phyloP scores from a whole-genome alignment of 805 yeast species.

The Yamadazyma philogaea region DNA sequence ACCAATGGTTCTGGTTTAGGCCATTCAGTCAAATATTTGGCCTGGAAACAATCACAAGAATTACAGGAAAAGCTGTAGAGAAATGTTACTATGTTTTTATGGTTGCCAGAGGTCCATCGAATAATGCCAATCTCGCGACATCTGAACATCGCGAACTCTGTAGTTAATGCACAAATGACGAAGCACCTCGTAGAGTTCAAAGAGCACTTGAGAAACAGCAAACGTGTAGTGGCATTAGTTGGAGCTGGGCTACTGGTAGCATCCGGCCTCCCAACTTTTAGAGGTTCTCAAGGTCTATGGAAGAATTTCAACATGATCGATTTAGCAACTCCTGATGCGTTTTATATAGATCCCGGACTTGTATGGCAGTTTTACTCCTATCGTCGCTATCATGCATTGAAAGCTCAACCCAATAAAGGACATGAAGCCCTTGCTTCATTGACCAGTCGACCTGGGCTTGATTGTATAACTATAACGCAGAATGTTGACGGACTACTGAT shows the following conservation, averaged over 20 bases:
- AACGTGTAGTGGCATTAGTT: constrained; percentile 57
- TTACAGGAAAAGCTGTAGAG: not conserved
- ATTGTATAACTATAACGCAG: constrained; percentile 71
- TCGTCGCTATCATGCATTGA: constrained; percentile 61
- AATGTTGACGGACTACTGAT: constrained; percentile 75
- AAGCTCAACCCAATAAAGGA: constrained; percentile 70
- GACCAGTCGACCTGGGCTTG: constrained; percentile 31
- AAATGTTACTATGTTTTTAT: not conserved
- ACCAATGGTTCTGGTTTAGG: constrained; percentile 44
- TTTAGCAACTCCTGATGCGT: constrained; percentile 90
- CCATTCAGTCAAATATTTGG: constrained; percentile 72
- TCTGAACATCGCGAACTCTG: not conserved
- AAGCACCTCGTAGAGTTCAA: constrained; percentile 43
- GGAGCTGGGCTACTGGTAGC: constrained; percentile 84
- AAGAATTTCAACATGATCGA: constrained; percentile 73
- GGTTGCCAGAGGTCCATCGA: not conserved
- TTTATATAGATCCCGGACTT: constrained; percentile 73
- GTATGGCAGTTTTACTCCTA: constrained; percentile 89
- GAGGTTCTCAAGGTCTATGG: constrained; percentile 78
- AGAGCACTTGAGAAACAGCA: constrained; percentile 41
- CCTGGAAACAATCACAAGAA: constrained; percentile 29
- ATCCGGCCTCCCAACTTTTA: constrained; percentile 72
- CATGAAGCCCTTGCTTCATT: constrained; percentile 68
- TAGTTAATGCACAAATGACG: constrained; percentile 10
- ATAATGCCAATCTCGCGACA: not conserved